Evolutionary conservation across 768 basidiomycete species (phyloP).

Genomic region (Termitomyces sp.): DNA sequence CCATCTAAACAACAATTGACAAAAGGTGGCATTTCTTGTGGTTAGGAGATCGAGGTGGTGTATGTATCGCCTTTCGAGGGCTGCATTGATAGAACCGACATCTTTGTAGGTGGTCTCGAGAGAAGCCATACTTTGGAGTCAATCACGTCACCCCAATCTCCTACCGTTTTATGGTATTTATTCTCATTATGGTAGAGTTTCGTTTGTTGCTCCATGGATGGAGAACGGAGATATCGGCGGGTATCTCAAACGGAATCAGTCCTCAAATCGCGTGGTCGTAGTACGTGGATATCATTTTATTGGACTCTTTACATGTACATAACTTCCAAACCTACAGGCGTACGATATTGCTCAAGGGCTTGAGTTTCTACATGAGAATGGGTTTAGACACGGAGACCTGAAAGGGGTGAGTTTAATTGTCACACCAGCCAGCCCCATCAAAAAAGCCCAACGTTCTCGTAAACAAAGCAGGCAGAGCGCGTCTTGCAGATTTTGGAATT

Average conservation of each 20-base stretch:
- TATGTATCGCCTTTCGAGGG: no score
- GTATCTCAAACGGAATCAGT: background rate
- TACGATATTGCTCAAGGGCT: slow-evolving; percentile 1
- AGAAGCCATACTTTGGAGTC: background rate
- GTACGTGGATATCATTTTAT: background rate
- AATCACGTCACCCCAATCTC: background rate
- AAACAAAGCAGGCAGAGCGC: background rate
- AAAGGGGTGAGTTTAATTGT: slow-evolving; percentile 5
- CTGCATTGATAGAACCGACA: background rate
- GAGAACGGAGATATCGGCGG: background rate
- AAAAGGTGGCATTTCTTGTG: no score
- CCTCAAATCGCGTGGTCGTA: background rate
- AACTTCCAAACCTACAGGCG: background rate
- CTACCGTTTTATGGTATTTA: background rate
- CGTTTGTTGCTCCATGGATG: background rate
- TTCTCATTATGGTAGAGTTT: background rate
- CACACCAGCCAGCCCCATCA: background rate
- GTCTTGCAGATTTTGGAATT: slow-evolving; percentile 3
- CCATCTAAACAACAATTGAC: no score
- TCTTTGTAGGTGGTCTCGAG: background rate
- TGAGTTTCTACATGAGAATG: background rate
- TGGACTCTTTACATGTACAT: background rate
- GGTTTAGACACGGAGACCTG: slow-evolving; percentile 1
- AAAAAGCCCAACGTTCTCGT: background rate
- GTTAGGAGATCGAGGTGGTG: no score